Evolutionary conservation across 2,329 filamentous ascomycete genomes (phyloP), one percentile per base, ranked within the genome.

Genomic region (Talaromyces sp.): DNA sequence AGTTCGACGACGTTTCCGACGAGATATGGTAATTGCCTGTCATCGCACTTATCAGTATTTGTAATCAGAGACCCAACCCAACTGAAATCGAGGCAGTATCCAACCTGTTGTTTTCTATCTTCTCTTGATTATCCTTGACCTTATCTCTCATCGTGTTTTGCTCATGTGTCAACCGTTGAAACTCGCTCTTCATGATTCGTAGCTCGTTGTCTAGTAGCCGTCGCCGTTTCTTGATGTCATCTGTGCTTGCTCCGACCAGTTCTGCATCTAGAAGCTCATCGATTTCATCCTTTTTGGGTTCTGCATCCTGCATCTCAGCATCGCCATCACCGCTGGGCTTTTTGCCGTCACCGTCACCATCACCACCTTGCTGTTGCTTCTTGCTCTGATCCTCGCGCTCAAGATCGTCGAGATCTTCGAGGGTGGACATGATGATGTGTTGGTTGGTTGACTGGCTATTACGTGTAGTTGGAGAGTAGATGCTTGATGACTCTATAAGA

Each of bases 1-100:
- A 99, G 87, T 75, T 99, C 94, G 57, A 99, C 94, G 50, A 99
- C 95, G 70, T 99, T 99, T 66, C 94, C 94, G 64, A 99, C 94
- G 11, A 99, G 88, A 74, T 99, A 99, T 40, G 94, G 94, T 70
- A 99, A 82, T 87, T 99, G 94, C 72, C 92, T 97, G 67, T 15
- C 35, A 40, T 51, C 55, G 43, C 31, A 35, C 22, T 19, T 13
- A 28, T 56, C 46, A 53, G 35, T 22, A 51, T 50, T 50, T 50
- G 51, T 59, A 40, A 55, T 59, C 57, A 55, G 28, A 53, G 35
- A 6, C 17, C 25, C 22, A 21, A 40, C 11, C 13, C 33, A 10
- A 6, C 21, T 2, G 11, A 51, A 35, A 22, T 37, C 33, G 43
- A 57, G 17, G 64, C 53, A 80, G 95, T 11, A 25, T 10, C 66